A percentile compares a stretch with the other conserved stretches of the same genome.
These are phyloP conservation scores for Populus simonii DNA, from an alignment of 345 rosid genomes.

Conservation along the genomic window DNA sequence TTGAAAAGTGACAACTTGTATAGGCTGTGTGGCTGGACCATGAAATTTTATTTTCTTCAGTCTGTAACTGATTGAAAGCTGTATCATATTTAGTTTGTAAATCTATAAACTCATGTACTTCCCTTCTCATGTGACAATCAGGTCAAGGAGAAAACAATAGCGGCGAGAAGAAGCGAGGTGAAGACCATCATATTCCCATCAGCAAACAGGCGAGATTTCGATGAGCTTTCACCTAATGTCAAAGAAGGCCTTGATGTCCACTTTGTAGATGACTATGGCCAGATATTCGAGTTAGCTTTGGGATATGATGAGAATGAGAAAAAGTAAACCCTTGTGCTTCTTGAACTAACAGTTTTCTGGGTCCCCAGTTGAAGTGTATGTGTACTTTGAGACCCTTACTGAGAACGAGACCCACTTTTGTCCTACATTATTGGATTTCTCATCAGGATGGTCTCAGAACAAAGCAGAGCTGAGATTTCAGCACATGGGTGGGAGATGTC, in stretches of 20 bases:
- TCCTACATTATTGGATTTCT: conserved; percentile 3
- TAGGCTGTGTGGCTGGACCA: not conserved
- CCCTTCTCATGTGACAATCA: conserved; percentile 21
- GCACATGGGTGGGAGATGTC: not conserved
- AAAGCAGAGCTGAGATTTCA: not conserved
- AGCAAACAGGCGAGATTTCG: conserved; percentile 88
- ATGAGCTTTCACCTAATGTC: conserved; percentile 81
- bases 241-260: conserved; percentile 94
- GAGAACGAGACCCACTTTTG: conserved; percentile 9
- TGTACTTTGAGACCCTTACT: not conserved
- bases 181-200: conserved; percentile 84
- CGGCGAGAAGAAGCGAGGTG: conserved; percentile 86
- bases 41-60: not conserved
- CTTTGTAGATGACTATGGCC: conserved; percentile 71
- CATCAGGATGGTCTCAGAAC: conserved; percentile 3
- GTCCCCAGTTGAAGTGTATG: not conserved
- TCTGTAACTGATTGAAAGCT: not conserved
- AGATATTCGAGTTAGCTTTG: conserved; percentile 68
- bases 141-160: conserved; percentile 97
- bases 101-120: not conserved
- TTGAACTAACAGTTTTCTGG: not conserved
- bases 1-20: not conserved
- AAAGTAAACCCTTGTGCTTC: conserved; percentile 8
- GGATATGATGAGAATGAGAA: conserved; percentile 30
- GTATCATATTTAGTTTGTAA: not conserved